Conservation (phyloP, 345 rosid species). For the Arabis alpina region DNA sequence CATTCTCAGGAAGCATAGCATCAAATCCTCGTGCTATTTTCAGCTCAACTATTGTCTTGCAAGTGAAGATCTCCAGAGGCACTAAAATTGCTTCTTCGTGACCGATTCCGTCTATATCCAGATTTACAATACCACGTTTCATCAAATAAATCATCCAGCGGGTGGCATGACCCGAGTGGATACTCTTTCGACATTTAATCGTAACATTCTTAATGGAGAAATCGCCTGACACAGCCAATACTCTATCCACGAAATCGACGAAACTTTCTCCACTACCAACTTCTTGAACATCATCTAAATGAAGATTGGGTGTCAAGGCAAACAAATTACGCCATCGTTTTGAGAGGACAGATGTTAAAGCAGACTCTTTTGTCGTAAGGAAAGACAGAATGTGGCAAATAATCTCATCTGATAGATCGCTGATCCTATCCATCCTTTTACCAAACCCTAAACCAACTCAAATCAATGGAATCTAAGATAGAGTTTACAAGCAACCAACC, state of each 20-base stretch:
- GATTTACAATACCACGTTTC: background rate
- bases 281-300: background rate
- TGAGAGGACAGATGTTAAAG: slow-evolving; percentile 23
- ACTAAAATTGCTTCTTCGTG: background rate
- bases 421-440: background rate
- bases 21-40: background rate
- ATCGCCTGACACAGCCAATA: background rate
- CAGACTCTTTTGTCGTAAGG: background rate
- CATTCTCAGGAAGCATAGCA: background rate
- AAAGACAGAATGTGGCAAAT: slow-evolving; percentile 12
- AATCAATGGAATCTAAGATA: too few relatives aligned
- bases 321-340: slow-evolving; percentile 14
- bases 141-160: background rate
- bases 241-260: slow-evolving; percentile 15
- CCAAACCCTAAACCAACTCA: background rate
- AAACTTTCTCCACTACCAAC: background rate
- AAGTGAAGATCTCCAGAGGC: slow-evolving; percentile 5
- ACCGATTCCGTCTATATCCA: background rate
- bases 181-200: background rate
- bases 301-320: background rate
- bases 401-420: background rate
- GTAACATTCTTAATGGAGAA: background rate
- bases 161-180: background rate
- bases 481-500: too few relatives aligned
- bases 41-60: slow-evolving; percentile 13